Evolutionary conservation across 768 basidiomycete species (phyloP).

Genomic region (Boletales sp.): DNA sequence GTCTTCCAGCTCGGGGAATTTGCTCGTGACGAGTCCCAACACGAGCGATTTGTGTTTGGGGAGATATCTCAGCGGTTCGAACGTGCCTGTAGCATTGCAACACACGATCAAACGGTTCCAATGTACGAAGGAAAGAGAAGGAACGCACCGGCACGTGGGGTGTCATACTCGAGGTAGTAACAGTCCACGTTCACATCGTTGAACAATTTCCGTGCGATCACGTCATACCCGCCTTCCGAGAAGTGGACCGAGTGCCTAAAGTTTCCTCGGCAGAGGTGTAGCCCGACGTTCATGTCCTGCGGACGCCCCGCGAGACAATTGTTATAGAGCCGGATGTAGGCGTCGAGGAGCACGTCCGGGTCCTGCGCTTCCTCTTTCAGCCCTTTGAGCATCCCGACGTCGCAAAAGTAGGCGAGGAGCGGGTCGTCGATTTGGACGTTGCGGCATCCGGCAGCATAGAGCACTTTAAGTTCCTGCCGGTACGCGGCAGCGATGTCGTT

Average conservation of each 20-base stretch:
- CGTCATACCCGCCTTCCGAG: conserved; percentile 44
- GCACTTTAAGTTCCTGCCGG: conserved; percentile 40
- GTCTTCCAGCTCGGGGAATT: conserved; percentile 43
- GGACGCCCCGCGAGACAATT: conserved; percentile 36
- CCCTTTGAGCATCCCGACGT: conserved; percentile 47
- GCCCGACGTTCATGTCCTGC: conserved; percentile 36
- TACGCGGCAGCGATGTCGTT: conserved; percentile 47
- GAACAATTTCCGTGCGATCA: conserved; percentile 44
- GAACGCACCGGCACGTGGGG: conserved; percentile 39
- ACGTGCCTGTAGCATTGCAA: conserved; percentile 15
- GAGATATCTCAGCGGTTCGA: conserved; percentile 30
- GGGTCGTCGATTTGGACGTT: conserved; percentile 49
- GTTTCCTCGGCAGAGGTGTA: conserved; percentile 44
- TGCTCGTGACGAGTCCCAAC: conserved; percentile 43
- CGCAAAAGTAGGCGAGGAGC: conserved; percentile 61
- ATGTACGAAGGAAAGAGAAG: fast-evolving
- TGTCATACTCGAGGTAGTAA: conserved; percentile 49
- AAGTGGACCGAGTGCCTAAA: conserved; percentile 35
- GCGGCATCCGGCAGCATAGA: conserved; percentile 42
- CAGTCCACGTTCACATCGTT: conserved; percentile 40
- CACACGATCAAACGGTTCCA: not conserved
- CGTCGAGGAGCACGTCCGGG: conserved; percentile 60
- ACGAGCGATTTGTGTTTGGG: conserved; percentile 38
- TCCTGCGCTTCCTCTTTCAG: conserved; percentile 62
- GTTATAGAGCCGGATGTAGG: conserved; percentile 45